These are phyloP conservation scores for Russula ochroleuca DNA, from an alignment of 768 basidiomycete species.

Conservation along the genomic window DNA sequence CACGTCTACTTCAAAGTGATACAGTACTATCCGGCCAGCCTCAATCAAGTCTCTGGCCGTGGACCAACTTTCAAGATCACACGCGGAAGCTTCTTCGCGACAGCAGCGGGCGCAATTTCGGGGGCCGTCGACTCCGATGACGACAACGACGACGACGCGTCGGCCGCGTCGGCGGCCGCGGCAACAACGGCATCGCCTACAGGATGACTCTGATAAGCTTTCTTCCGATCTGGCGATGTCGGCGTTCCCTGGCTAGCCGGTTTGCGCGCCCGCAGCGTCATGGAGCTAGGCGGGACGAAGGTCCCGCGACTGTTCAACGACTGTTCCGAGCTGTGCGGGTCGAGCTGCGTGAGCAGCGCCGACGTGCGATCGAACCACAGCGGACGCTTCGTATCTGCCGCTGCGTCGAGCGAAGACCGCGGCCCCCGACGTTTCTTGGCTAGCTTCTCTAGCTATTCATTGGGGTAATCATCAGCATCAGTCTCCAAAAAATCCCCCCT, in stretches of 20 bases:
- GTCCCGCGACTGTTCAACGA: constrained; percentile 6
- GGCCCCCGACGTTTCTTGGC: constrained; percentile 22
- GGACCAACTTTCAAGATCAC: constrained; percentile 27
- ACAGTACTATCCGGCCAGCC: neutral
- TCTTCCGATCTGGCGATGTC: constrained; percentile 10
- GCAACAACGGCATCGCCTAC: neutral
- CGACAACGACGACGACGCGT: neutral
- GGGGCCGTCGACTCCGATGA: constrained; percentile 9
- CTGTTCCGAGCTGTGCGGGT: constrained; percentile 11
- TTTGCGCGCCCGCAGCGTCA: constrained; percentile 24
- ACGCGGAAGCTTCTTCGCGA: constrained; percentile 24
- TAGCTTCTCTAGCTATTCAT: constrained; percentile 23
- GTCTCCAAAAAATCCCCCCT: neutral
- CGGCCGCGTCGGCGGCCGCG: neutral
- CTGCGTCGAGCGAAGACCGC: constrained; percentile 3
- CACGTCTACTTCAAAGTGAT: neutral
- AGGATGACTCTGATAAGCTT: neutral
- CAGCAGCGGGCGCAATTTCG: neutral
- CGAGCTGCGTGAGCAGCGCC: constrained; percentile 18
- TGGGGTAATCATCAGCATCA: neutral
- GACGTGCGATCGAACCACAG: constrained; percentile 26
- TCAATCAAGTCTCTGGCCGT: constrained; percentile 13
- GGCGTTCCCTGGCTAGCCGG: neutral
- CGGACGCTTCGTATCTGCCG: neutral
- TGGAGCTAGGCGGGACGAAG: constrained; percentile 18